Evolutionary conservation across 2,329 filamentous ascomycete species (phyloP), one percentile per base, ranked within the genome.

Genomic region (Fusarium verticillioides): DNA sequence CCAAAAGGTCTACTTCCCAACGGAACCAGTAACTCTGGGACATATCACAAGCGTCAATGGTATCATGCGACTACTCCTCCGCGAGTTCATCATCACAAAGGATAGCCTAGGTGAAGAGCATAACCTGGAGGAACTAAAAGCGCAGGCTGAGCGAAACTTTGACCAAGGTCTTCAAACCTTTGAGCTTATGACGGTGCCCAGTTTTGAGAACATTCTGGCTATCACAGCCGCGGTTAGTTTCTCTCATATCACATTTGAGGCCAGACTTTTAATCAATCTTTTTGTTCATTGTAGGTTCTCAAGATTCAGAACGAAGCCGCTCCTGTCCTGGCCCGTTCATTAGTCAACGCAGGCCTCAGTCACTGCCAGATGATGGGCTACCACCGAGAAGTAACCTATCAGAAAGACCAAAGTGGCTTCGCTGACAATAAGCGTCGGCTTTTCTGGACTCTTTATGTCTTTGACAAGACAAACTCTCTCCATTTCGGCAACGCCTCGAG

Each of bases 341-440:
- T 75, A 13, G 42, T 72, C 16, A 60, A 70, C 2, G 54, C 67
- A 9, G 73, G 59, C 7, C 62, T 65, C 3, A 69, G 61, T 8
- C 73, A 75, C 10, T 75, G 73, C 6, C 73, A 73, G 23, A 75
- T 75, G 67, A 52, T 75, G 12, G 73, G 70, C 1, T 75, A 75
- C 13, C 67, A 72, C 46, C 63, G 73, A 5, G 73, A 75, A n/a
- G 34, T 40, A 2, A 75, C 73, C 1, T 63, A 73, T 28, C 52
- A 73, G 1, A 71, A 63, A 15, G 70, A 75, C 23, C 47, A 47
- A 11, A 52, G 66, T 8, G 60, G 56, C 16, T 53, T 52, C 23
- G 30, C 54, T 5, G 66, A 72, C 1, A 47, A 60, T 4, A 75
- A 72, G 2, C 70, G 67, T 9, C 67, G 70, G 1, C 40, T 75